Conservation (phyloP, 2,329 filamentous ascomycete species). For the Lomentospora prolificans region DNA sequence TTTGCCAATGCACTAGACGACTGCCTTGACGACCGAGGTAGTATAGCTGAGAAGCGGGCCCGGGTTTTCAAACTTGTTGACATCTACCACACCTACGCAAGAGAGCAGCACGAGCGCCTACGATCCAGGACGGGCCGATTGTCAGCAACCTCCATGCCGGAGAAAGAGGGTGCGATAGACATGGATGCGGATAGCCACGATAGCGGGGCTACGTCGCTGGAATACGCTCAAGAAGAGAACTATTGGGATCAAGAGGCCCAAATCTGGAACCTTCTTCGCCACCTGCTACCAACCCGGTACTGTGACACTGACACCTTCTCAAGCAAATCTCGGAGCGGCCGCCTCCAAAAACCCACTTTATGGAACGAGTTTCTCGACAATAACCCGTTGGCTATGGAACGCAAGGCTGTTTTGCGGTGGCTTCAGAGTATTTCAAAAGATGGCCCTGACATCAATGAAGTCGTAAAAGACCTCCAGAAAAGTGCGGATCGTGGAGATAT, state of each 20-base stretch:
- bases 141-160: not conserved
- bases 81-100: constrained; percentile 50
- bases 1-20: constrained; percentile 78
- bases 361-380: constrained; percentile 61
- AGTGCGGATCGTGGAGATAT: constrained; percentile 71
- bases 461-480: constrained; percentile 67
- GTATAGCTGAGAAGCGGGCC: constrained; percentile 45
- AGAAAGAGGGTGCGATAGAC: constrained; percentile 29
- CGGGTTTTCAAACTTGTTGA: constrained; percentile 60
- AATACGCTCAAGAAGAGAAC: constrained; percentile 16
- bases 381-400: constrained; percentile 66
- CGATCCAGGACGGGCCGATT: not conserved
- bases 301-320: constrained; percentile 17
- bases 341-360: constrained; percentile 10
- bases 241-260: constrained; percentile 71
- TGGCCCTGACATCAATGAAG: constrained; percentile 61
- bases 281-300: constrained; percentile 64
- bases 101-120: constrained; percentile 27
- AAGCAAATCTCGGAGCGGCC: constrained; percentile 6
- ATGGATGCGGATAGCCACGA: constrained; percentile 48
- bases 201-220: constrained; percentile 18
- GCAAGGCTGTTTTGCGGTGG: constrained; percentile 75
- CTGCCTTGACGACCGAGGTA: constrained; percentile 46
- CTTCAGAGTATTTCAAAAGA: constrained; percentile 67
- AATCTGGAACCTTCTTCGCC: constrained; percentile 78